Conservation (phyloP, 73 alveolate species). For the Tetrahymena malaccensis region DNA sequence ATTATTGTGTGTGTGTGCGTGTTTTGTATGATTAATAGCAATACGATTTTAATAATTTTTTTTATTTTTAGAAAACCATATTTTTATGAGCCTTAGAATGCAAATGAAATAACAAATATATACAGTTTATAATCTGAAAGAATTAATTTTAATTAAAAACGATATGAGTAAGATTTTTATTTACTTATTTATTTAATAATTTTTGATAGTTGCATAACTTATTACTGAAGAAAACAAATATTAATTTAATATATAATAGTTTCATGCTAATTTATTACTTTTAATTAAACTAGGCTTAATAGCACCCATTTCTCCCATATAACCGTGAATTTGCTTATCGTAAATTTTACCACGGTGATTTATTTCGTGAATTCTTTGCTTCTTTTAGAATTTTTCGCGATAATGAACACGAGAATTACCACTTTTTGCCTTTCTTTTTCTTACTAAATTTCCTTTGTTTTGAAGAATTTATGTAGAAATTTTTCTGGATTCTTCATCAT, state of each 20-base stretch:
- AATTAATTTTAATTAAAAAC: no score
- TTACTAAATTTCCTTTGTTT: neutral
- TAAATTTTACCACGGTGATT: neutral
- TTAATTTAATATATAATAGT: no score
- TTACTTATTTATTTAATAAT: no score
- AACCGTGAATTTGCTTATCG: neutral
- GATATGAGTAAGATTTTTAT: no score
- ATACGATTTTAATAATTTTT: no score
- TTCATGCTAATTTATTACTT: neutral
- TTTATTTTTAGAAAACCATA: no score
- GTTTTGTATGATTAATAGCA: no score
- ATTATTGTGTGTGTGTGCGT: no score
- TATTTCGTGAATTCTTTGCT: neutral
- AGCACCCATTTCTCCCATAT: neutral
- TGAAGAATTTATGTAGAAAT: neutral
- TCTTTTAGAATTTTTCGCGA: neutral
- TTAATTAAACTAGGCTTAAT: neutral
- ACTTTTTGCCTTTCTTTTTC: neutral
- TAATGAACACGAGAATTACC: neutral
- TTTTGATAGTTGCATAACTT: no score
- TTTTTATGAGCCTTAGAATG: no score
- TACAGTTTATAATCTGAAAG: no score
- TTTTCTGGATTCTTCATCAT: neutral
- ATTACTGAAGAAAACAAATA: neutral
- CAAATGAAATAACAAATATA: no score